Evolutionary conservation across 805 yeast genomes (phyloP).

Genomic region (Myxozyma sirexii): DNA sequence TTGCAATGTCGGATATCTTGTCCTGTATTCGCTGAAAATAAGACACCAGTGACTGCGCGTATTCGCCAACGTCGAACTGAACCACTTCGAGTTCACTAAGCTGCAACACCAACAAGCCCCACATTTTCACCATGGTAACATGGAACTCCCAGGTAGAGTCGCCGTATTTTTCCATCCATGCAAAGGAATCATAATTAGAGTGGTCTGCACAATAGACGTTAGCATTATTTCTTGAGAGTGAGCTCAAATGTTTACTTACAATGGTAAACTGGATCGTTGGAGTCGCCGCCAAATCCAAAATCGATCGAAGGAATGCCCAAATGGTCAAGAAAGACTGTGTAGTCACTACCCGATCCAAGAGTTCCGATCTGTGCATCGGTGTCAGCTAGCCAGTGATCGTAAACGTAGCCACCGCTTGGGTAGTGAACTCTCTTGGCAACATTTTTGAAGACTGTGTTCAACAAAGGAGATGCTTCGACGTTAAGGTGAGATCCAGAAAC

Average conservation of each 20-base stretch:
- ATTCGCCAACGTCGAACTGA: conserved; percentile 47
- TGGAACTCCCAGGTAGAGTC: conserved; percentile 67
- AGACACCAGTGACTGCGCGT: conserved; percentile 45
- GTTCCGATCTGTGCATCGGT: conserved; percentile 46
- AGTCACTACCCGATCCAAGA: conserved; percentile 75
- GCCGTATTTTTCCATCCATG: conserved; percentile 67
- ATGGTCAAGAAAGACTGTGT: conserved; percentile 48
- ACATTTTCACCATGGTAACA: conserved; percentile 55
- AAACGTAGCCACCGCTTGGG: conserved; percentile 48
- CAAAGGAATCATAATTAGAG: conserved; percentile 58
- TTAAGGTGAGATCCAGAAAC: conserved; percentile 57
- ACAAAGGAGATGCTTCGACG: conserved; percentile 61
- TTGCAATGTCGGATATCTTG: conserved; percentile 43
- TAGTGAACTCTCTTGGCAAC: conserved; percentile 51
- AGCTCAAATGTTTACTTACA: conserved; percentile 9
- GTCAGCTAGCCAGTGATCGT: conserved; percentile 42
- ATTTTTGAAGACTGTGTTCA: conserved; percentile 51
- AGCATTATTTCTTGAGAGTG: no score
- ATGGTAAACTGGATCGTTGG: conserved; percentile 59
- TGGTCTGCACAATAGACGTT: conserved; percentile 50
- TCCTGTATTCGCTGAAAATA: conserved; percentile 47
- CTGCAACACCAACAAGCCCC: conserved; percentile 54
- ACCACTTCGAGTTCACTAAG: conserved; percentile 55
- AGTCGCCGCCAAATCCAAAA: conserved; percentile 53
- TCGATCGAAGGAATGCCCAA: conserved; percentile 54